Conservation (phyloP, 441 rosid species). For the Erodium texanum region DNA sequence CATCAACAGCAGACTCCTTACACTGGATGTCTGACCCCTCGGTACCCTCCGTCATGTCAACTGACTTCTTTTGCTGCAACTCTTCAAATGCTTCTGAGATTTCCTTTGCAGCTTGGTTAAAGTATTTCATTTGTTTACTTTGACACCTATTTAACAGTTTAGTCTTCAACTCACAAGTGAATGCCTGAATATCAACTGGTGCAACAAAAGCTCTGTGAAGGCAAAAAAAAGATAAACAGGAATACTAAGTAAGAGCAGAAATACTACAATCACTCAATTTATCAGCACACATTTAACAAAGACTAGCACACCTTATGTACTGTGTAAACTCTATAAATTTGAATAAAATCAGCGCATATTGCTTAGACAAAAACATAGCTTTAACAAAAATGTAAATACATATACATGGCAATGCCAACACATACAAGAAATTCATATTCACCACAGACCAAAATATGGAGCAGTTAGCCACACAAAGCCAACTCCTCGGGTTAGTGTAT, state of each 20-base stretch:
- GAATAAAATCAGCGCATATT: neutral
- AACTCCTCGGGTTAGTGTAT: neutral
- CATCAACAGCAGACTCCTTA: slow-evolving; percentile 39
- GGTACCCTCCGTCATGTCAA: slow-evolving; percentile 31
- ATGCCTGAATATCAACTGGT: slow-evolving; percentile 73
- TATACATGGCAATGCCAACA: slow-evolving; percentile 2
- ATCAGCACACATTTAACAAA: neutral
- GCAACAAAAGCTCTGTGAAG: slow-evolving; percentile 85
- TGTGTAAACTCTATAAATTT: neutral
- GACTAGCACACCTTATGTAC: neutral
- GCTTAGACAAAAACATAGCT: neutral
- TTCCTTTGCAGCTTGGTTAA: slow-evolving; percentile 78
- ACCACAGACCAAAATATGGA: neutral
- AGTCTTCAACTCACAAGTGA: slow-evolving; percentile 69
- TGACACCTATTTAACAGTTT: slow-evolving; percentile 61
- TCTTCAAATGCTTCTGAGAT: slow-evolving; percentile 72
- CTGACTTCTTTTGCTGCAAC: slow-evolving; percentile 40
- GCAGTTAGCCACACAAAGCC: neutral
- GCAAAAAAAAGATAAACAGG: slow-evolving; percentile 12
- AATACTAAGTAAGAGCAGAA: neutral
- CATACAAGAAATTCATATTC: no score
- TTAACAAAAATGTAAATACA: neutral
- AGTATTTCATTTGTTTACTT: slow-evolving; percentile 59
- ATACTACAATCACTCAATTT: neutral
- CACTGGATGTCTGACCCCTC: slow-evolving; percentile 31